phyloP scores from a whole-genome alignment of 1,284 basidiomycete species.

The Heterobasidion parviporum region DNA sequence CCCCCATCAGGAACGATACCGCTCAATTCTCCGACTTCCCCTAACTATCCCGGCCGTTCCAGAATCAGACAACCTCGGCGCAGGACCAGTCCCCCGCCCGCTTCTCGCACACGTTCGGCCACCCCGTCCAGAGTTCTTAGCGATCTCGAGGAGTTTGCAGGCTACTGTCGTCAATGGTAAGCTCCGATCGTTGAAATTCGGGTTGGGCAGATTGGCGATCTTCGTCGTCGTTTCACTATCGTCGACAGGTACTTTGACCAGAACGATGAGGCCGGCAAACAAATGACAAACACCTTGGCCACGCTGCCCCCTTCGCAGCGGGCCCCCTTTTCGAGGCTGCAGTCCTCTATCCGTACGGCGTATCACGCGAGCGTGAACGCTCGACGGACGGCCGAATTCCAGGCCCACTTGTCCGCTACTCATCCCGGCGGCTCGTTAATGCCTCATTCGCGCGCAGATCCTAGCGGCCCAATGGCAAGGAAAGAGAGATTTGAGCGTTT shows the following conservation, averaged over 20 bases:
- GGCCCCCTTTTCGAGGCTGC: conserved; percentile 67
- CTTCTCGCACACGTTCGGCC: conserved; percentile 49
- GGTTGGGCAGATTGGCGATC: neutral
- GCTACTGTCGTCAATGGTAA: conserved; percentile 66
- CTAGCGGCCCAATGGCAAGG: conserved; percentile 47
- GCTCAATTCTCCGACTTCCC: conserved; percentile 45
- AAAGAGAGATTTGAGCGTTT: conserved; percentile 69
- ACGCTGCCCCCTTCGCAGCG: conserved; percentile 70
- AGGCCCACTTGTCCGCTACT: conserved; percentile 64
- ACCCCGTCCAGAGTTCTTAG: conserved; percentile 52
- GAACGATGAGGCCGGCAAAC: conserved; percentile 61
- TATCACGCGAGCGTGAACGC: conserved; percentile 67
- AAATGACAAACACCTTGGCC: conserved; percentile 70
- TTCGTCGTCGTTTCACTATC: no score
- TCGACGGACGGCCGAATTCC: conserved; percentile 66
- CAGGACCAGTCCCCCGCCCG: conserved; percentile 43
- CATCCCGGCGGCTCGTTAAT: conserved; percentile 65
- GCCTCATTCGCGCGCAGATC: conserved; percentile 58
- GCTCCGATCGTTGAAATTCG: conserved; percentile 9
- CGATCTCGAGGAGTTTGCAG: conserved; percentile 68
- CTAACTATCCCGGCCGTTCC: conserved; percentile 44
- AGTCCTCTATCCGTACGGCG: conserved; percentile 67
- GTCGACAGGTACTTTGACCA: conserved; percentile 65
- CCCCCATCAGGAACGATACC: conserved; percentile 28
- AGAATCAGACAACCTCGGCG: conserved; percentile 34